A percentile compares a stretch with the other conserved stretches of the same genome.
phyloP scores from a whole-genome alignment of 495 filamentous ascomycete genomes.

The Hypoxylon intermedium region DNA sequence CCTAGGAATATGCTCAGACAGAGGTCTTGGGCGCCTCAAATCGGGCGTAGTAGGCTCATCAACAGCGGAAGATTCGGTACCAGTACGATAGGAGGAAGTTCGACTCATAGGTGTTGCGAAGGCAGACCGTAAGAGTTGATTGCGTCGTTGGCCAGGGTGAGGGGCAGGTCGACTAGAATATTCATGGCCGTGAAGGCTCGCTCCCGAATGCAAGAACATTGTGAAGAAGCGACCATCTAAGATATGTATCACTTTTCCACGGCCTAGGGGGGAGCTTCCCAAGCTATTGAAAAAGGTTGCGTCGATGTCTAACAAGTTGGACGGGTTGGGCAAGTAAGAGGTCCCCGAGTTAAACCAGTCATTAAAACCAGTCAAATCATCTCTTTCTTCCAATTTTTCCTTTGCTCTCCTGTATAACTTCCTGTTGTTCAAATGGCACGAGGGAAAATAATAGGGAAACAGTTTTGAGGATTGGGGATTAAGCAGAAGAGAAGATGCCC shows the following conservation, averaged over 20 bases:
- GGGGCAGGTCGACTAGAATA: constrained; percentile 53
- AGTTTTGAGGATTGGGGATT: not conserved
- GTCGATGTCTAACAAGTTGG: constrained; percentile 19
- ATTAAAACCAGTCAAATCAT: constrained; percentile 11
- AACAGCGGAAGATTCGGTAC: constrained; percentile 8
- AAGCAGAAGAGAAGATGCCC: not conserved
- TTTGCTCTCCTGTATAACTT: not conserved
- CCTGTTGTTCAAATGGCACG: not conserved
- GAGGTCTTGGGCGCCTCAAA: constrained; percentile 19
- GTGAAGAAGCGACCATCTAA: constrained; percentile 26
- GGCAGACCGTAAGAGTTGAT: constrained; percentile 54
- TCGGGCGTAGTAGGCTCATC: constrained; percentile 13
- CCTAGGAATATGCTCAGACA: constrained; percentile 43
- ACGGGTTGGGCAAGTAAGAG: constrained; percentile 8
- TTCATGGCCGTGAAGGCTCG: constrained; percentile 64
- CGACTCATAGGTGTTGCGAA: constrained; percentile 43
- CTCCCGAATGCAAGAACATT: constrained; percentile 60
- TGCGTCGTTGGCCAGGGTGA: constrained; percentile 48
- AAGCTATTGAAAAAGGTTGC: constrained; percentile 13
- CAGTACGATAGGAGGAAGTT: constrained; percentile 31
- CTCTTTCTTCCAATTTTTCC: constrained; percentile 4
- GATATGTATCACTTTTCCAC: not conserved
- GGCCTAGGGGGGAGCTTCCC: constrained; percentile 16
- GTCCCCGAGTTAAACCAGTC: constrained; percentile 6
- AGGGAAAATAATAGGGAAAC: not conserved